Conservation (phyloP, 306 rosid species). For the Nissolia schottii region DNA sequence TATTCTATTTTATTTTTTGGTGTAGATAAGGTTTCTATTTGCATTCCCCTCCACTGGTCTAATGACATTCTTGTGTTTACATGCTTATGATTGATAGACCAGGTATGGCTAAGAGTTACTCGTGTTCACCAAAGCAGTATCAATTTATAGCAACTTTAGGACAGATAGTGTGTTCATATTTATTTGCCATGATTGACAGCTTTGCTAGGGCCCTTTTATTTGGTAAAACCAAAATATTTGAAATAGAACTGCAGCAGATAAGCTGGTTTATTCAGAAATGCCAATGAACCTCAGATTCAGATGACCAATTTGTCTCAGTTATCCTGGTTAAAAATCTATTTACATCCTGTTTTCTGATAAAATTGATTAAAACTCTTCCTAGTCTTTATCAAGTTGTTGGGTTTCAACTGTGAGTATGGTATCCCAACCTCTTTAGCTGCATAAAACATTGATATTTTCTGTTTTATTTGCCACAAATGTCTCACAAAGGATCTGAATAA, state of each 20-base stretch:
- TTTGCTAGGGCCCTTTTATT: neutral
- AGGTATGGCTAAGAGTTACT: too few relatives aligned
- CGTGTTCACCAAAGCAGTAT: neutral
- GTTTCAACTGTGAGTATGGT: too few relatives aligned
- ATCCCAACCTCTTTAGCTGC: neutral
- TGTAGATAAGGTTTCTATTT: too few relatives aligned
- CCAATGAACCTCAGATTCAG: neutral
- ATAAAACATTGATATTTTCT: neutral
- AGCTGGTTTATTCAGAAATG: neutral
- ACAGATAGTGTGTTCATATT: neutral
- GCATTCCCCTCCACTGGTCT: too few relatives aligned
- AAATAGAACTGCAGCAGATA: neutral
- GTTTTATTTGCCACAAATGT: neutral
- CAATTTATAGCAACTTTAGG: neutral
- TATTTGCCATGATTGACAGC: neutral
- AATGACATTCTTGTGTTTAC: too few relatives aligned
- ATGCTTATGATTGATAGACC: too few relatives aligned
- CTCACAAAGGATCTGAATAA: neutral
- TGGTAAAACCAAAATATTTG: neutral
- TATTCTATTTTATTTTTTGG: too few relatives aligned
- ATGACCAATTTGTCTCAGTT: neutral
- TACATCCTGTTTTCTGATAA: neutral
- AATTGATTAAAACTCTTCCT: neutral
- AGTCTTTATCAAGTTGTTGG: neutral
- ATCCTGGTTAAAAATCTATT: neutral